Evolutionary conservation across 2,329 filamentous ascomycete genomes (phyloP).

Genomic region (Cladosporium cucumerinum): DNA sequence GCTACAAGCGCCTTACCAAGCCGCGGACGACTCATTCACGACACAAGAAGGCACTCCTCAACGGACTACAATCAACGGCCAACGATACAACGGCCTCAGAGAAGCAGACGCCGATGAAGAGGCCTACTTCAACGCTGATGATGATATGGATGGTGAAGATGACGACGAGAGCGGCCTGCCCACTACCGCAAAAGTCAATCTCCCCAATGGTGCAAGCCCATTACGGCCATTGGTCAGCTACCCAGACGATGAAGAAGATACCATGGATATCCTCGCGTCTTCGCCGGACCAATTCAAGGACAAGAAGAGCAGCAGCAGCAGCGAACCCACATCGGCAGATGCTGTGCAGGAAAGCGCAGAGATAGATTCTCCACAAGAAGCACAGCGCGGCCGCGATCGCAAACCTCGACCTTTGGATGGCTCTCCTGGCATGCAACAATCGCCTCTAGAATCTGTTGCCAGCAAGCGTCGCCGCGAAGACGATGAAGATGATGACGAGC

Average conservation of each 20-base stretch:
- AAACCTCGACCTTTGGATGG: conserved; percentile 30
- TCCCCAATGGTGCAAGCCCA: conserved; percentile 62
- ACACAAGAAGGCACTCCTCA: conserved; percentile 58
- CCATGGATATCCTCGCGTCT: conserved; percentile 54
- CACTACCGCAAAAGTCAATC: conserved; percentile 31
- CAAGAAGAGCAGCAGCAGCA: conserved; percentile 29
- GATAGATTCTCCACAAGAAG: conserved; percentile 23
- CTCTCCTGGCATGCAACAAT: conserved; percentile 33
- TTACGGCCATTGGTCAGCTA: conserved; percentile 84
- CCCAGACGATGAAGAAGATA: conserved; percentile 54
- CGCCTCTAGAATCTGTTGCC: conserved; percentile 71
- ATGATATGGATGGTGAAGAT: conserved; percentile 73
- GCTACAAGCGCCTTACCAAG: conserved; percentile 49
- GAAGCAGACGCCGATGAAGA: conserved; percentile 84
- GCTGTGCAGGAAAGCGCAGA: conserved; percentile 7
- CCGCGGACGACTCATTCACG: conserved; percentile 63
- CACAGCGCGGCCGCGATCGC: conserved; percentile 22
- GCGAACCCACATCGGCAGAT: conserved; percentile 26
- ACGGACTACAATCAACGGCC: conserved; percentile 50
- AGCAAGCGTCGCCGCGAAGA: conserved; percentile 91
- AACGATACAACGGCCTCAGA: conserved; percentile 64
- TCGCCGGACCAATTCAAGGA: conserved; percentile 43
- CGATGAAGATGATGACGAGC: conserved; percentile 86
- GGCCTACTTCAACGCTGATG: conserved; percentile 88
- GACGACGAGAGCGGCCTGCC: conserved; percentile 33